A percentile compares a stretch with the other conserved stretches of the same genome.
Evolutionary conservation across 495 filamentous ascomycete species (phyloP).

Genomic region (Thermochaetoides thermophila): DNA sequence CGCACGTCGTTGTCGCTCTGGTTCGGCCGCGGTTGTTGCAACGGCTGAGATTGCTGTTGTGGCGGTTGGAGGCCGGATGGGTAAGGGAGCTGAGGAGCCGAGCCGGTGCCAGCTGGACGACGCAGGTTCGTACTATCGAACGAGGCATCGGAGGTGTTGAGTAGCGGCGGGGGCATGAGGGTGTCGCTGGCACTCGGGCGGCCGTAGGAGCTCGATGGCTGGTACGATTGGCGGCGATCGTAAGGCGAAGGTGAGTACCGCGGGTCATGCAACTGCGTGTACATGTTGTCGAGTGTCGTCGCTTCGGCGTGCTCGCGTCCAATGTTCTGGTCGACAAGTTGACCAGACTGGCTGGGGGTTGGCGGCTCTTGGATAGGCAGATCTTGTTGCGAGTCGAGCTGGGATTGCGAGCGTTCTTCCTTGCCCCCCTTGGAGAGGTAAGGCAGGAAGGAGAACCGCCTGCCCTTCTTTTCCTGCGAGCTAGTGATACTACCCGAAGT

Average conservation of each 20-base stretch:
- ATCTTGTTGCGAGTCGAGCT: conserved; percentile 29
- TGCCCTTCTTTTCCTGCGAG: conserved; percentile 37
- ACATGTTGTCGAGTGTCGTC: conserved; percentile 26
- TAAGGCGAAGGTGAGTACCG: conserved; percentile 10
- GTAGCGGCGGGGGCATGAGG: conserved; percentile 1
- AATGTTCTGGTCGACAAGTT: conserved; percentile 21
- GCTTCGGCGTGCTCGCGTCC: conserved; percentile 16
- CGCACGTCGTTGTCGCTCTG: conserved; percentile 1
- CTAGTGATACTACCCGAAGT: conserved; percentile 41
- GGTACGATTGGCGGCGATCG: conserved; percentile 12
- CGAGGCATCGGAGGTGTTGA: no score
- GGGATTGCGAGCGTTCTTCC: conserved; percentile 22
- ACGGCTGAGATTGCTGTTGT: conserved; percentile 3
- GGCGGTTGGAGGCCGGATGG: neutral
- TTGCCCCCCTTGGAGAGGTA: conserved; percentile 50
- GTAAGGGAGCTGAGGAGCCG: no score
- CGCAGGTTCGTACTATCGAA: no score
- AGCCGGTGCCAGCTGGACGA: conserved; percentile 1
- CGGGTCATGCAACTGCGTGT: conserved; percentile 23
- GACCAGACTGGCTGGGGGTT: conserved; percentile 22
- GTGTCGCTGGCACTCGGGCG: conserved; percentile 1
- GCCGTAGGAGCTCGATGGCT: conserved; percentile 11
- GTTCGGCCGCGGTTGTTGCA: conserved; percentile 4
- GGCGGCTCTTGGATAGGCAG: conserved; percentile 35
- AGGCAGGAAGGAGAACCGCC: conserved; percentile 73